These are phyloP conservation scores for Drechslerella stenobrocha DNA, from an alignment of 2,329 filamentous ascomycete genomes.

Conservation along the genomic window DNA sequence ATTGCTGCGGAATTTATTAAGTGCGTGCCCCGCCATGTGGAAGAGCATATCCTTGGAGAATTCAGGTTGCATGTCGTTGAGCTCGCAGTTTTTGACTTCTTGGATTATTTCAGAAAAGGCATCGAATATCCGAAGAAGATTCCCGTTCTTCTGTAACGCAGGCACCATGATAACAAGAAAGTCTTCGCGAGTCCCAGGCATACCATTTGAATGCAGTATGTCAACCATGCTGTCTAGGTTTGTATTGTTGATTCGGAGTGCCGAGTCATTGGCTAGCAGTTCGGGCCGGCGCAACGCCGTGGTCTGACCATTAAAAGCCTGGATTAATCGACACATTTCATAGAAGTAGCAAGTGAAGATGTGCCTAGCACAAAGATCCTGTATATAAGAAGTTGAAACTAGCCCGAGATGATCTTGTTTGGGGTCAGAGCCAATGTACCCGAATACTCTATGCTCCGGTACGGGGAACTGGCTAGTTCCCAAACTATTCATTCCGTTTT, in stretches of 20 bases:
- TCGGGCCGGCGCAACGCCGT: not conserved
- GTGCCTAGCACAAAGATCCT: constrained; percentile 22
- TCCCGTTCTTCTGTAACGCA: constrained; percentile 20
- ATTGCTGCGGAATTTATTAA: constrained; percentile 9
- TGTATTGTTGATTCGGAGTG: constrained; percentile 16
- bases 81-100: constrained; percentile 11
- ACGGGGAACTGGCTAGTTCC: constrained; percentile 20
- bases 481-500: constrained; percentile 11
- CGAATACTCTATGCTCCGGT: constrained; percentile 14
- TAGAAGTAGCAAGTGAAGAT: constrained; percentile 21
- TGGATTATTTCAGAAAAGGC: constrained; percentile 18
- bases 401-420: constrained; percentile 11
- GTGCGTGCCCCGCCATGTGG: constrained; percentile 6
- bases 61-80: not conserved
- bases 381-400: constrained; percentile 11
- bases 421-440: constrained; percentile 10
- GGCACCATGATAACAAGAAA: constrained; percentile 22
- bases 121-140: constrained; percentile 13
- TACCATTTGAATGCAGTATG: constrained; percentile 8
- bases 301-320: constrained; percentile 7
- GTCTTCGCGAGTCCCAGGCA: constrained; percentile 14
- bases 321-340: constrained; percentile 6
- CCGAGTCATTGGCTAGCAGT: not conserved
- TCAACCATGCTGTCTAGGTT: constrained; percentile 18
- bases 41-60: constrained; percentile 20